phyloP scores from a whole-genome alignment of 805 yeast species.

The Metschnikowia hibisci region DNA sequence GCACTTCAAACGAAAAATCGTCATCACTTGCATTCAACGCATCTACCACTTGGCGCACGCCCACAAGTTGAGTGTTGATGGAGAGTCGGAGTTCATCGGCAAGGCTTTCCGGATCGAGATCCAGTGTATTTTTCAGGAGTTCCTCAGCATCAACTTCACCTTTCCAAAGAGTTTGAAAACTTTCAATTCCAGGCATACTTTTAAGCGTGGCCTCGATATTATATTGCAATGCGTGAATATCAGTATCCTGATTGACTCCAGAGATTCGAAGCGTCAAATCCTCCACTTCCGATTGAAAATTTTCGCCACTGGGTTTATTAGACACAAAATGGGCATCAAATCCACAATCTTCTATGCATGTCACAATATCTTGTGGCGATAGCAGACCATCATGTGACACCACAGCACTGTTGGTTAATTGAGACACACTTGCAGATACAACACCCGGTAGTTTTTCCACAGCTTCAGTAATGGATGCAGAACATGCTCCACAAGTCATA shows the following conservation, averaged over 20 bases:
- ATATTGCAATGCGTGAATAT: conserved; percentile 29
- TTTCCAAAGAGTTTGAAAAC: conserved; percentile 24
- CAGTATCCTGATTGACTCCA: conserved; percentile 29
- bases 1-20: conserved; percentile 50
- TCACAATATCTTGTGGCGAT: conserved; percentile 37
- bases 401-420: conserved; percentile 70
- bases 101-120: conserved; percentile 16
- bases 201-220: conserved; percentile 39
- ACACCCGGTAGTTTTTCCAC: conserved; percentile 51
- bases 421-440: conserved; percentile 54
- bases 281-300: conserved; percentile 12
- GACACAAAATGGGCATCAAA: conserved; percentile 23
- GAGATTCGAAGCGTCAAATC: conserved; percentile 32
- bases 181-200: conserved; percentile 28
- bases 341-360: conserved; percentile 60
- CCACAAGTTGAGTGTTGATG: conserved; percentile 50
- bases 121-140: conserved; percentile 12
- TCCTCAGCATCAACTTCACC: conserved; percentile 17
- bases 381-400: conserved; percentile 44
- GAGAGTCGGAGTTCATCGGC: conserved; percentile 40
- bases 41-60: conserved; percentile 61
- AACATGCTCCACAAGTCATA: conserved; percentile 92
- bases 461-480: conserved; percentile 59
- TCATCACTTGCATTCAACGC: conserved; percentile 41
- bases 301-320: not conserved